Base-by-base conservation (phyloP, 371 early-diverging fungal genomes). In the Mortierella sp. region DNA sequence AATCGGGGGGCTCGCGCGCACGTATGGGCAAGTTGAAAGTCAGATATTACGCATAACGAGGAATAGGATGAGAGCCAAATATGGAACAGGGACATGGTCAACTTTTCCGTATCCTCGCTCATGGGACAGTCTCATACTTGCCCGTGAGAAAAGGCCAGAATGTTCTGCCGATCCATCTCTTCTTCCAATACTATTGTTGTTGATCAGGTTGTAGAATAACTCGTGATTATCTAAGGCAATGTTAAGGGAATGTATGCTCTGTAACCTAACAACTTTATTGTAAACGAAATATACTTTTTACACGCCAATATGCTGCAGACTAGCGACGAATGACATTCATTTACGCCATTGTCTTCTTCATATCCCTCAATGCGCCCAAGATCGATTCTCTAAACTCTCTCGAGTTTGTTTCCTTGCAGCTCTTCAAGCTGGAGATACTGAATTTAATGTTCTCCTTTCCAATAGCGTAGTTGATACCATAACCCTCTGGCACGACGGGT, bases 401-500 rank as follows among this genome's bases (percentile, higher is more conserved):
- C n/a, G 90, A 85, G 70, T 89, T 83, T 0, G 92, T 91, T 28
- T 84, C 85, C 8, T 70, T 58, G 43, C 77, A 84, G 3, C 77
- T 72, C 32, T 84, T 84, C 91, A 90, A 90, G 58, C 89, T 88
- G 21, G 92, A 90, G 24, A 97, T 89, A 58, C 92, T 92, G 83
- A 97, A 92, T 82, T 95, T 94, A 43, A 96, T 85, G 28, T 88
- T 86, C 57, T 92, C 90, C 77, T 91, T 92, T 48, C 90, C 95
- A 63, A 98, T 92, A 4, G 95, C 93, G 71, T 97, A 98, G 77
- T 94, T 95, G 74, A 94, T 74, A 55, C 98, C 90, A 83, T 95
- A 92, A 57, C 97, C 98, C 78, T 95, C 89, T 67, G 91, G 83
- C 41, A 90, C 87, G 38, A 92, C 92, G 1, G 94, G 91, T 15